Evolutionary conservation across 495 filamentous ascomycete species (phyloP), one percentile per base, ranked within the genome.

Genomic region (Bombardia bombarda): DNA sequence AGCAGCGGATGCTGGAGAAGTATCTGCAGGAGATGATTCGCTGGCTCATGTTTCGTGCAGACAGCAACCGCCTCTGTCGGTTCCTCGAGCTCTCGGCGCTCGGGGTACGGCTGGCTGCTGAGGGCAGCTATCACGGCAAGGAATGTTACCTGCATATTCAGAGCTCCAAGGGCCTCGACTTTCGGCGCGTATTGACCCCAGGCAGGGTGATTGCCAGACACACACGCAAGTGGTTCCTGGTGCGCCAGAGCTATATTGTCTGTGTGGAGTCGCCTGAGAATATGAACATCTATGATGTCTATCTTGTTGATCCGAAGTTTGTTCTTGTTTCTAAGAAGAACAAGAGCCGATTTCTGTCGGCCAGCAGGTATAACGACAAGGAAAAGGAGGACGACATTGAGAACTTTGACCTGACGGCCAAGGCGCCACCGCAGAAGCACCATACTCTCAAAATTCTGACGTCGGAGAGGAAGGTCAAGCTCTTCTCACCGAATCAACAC

Each of bases 251-350:
- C 61, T 99, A 97, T 52, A 82, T 99, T 42, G 90, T 95, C 43
- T 97, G 93, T 50, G 90, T 97, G 31, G 90, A 99, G 58, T 95
- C 90, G 1, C 92, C 92, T 9, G 90, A 97, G 53, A 90, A 90
- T 51, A 95, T 96, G 90, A 93, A 95, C 56, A 94, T 97, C 31
- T 97, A 96, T 57, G 92, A 99, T 66, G 92, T 97, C 49, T 95
- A 97, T 57, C 74, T 99, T 7, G 84, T 95, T 17, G 92, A 99
- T 53, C 68, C 85, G 1, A 75, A 80, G 45, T 99, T 96, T 61
- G 70, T 75, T 26, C 77, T 94, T 20, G 77, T 87, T 38, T 77
- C 84, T 24, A 83, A 83, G 55, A 84, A 83, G 53, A 78, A 74
- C 46, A 89, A 82, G 52, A 65, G 77, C 7, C 80, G 71, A 42